A percentile compares a stretch with the other conserved stretches of the same genome.
These are phyloP conservation scores for Phalaenopsis hybrid DNA, from an alignment of 116 monocot species.

Conservation along the genomic window DNA sequence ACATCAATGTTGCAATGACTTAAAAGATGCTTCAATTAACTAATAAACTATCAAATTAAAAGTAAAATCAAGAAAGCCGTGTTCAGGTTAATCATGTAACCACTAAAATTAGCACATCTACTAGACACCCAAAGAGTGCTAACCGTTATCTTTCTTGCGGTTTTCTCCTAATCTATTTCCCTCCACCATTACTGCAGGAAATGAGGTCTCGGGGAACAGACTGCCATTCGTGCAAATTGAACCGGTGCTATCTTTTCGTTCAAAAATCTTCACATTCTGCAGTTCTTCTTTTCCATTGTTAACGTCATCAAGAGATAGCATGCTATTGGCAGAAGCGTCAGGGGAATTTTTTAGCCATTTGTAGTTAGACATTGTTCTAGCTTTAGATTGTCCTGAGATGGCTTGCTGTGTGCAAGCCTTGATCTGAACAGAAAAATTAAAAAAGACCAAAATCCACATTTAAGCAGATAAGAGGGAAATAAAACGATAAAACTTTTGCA, in stretches of 20 bases:
- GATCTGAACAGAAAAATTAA: constrained; percentile 10
- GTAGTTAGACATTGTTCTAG: constrained; percentile 3
- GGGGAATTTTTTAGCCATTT: background rate
- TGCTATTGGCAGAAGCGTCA: constrained; percentile 8
- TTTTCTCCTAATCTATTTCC: background rate
- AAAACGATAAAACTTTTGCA: background rate
- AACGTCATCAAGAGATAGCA: background rate
- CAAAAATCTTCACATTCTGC: background rate
- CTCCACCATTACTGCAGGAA: background rate
- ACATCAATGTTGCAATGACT: background rate
- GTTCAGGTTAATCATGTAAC: background rate
- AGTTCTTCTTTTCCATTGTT: constrained; percentile 8
- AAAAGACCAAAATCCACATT: constrained; percentile 3
- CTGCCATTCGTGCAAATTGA: background rate
- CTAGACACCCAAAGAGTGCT: constrained; percentile 5
- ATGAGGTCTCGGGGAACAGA: constrained; percentile 11
- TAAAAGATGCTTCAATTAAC: background rate
- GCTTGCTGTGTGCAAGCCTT: constrained; percentile 8
- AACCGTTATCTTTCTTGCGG: constrained; percentile 28
- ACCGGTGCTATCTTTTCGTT: background rate
- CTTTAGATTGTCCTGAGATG: constrained; percentile 8
- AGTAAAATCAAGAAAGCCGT: background rate
- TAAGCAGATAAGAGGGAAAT: background rate
- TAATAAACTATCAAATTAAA: background rate
- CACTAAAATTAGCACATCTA: background rate